Base-by-base conservation (phyloP, 179 eudicot genomes). In the Spinacia oleracea region DNA sequence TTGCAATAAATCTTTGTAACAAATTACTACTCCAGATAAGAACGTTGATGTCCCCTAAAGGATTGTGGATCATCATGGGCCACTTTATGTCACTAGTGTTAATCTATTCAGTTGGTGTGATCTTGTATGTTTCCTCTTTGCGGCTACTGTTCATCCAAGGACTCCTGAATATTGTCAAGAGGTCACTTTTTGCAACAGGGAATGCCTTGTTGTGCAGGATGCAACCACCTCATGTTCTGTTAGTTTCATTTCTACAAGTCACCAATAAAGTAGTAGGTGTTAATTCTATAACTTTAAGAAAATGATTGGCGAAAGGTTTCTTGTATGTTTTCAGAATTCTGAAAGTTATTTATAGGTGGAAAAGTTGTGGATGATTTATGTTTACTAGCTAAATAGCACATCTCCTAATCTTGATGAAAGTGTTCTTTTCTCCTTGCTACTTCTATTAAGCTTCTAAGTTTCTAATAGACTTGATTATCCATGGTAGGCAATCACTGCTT, bases 401-500 rank as follows among this genome's bases (percentile, higher is more conserved):
- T 53, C 27, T 53, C 42, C 48, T 51, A 9, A 53, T 14, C 64
- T 67, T 51, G 63, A 43, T 14, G 35, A 6, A 18, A 32, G 23
- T 25, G 48, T 14, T 42, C 40, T 55, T 12, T 67, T n/a, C 8
- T n/a, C 29, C 64, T 34, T 29, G 35, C 74, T 74, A 25, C 35
- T 23, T 25, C 73, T 5, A 42, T 23, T 74, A 51, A 62, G 16
- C 6, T 34, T 72, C 53, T 35, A 63, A 35, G 60, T 63, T 70
- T 79, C 74, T 75, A 5, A 71, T 15, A 6, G 23, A 7, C 66
- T 62, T 29, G 48, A 25, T 82, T n/a, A 21, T 42, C 27, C 70
- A 27, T 65, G 18, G 70, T 79, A 90, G 93, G 91, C 93, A 65
- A 87, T 90, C 66, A 87, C 91, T 46, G 86, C 89, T 35, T 82